Evolutionary conservation across 495 filamentous ascomycete genomes (phyloP), one percentile per base, ranked within the genome.

Genomic region (Letharia columbiana): DNA sequence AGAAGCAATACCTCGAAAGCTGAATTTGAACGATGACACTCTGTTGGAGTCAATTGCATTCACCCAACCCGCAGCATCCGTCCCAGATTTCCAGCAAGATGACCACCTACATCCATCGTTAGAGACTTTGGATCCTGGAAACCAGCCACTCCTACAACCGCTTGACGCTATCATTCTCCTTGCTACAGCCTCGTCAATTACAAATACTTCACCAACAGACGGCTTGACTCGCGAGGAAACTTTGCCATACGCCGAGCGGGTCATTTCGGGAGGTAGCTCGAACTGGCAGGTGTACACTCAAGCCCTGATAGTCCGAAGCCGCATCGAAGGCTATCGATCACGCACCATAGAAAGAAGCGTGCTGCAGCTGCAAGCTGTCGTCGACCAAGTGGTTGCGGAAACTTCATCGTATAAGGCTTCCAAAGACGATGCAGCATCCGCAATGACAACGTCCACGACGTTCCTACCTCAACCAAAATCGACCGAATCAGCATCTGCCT

Each of bases 211-310:
- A 1, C 93, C 94, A 0, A 80, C 86, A 8, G 86, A 97, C 73
- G 89, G 89, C 2, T 80, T 98, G 39, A 98, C 92, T 0, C 83
- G 91, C 31, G 95, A 99, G 73, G 91, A 96, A 75, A 92, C 96
- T 45, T 76, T 92, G 20, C 94, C 94, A 0, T 98, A 91, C 74
- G 95, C 92, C 8, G 87, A 86, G 31, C 85, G 94, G 23, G 95
- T 98, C 1, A 82, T 99, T 28, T 82, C 89, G 20, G 91, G 94
- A 63, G 91, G 92, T 59, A 89, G 89, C 68, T 91, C 91, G 4
- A 98, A 98, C 75, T 99, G 94, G 94, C 95, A 98, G 75, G 87
- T 96, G 31, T 98, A 99, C 73, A 97, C 94, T 0, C 91, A 97
- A 71, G 94, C 90, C 2, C 77, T 99, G 8, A 78, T 98, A 4